Base-by-base conservation (phyloP, 2,329 filamentous ascomycete species). In the Penicillium sp. region DNA sequence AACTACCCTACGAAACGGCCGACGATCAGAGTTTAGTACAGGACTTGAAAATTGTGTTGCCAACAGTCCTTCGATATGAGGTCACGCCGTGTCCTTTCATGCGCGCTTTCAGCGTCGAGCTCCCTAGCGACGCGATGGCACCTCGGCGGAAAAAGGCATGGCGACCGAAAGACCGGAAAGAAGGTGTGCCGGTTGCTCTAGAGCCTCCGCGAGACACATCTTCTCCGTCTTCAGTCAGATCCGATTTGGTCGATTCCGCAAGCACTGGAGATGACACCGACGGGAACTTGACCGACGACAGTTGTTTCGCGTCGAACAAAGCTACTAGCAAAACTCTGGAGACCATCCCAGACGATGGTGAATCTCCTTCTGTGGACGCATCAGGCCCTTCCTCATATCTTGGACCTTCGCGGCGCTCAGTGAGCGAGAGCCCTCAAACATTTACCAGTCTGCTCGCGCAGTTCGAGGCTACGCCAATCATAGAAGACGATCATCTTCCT, bases 31-130 rank as follows among this genome's bases (percentile, higher is more conserved):
- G 75, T 36, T 80, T 81, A 57, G 83, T 88, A 4, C 77, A 80
- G 46, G 77, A 83, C 30, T 75, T 95, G 56, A 88, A 88, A 62
- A 74, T 75, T 10, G 84, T 89, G 8, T 71, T 95, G 25, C 79
- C 79, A 45, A 82, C 83, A 54, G 82, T 95, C 12, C 75, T 95
- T 38, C 84, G 87, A 55, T 95, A 93, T 63, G 91, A 96, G 69
- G 88, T 88, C 63, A 95, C 91, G 0, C 80, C 84, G 37, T 95
- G 90, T 67, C 91, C 91, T 0, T 95, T 96, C 67, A 79, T 84
- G 61, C 79, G 89, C 52, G 79, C 80, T 3, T 95, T 95, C 60
- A 84, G 82, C 0, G 83, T 92, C 10, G 79, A 86, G 42, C 72
- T 93, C 14, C 88, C 88, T 0, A 83, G 88, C 59, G 77, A 80